Conservation (phyloP, 2,329 filamentous ascomycete species). For the Chalaropsis thielavioides region DNA sequence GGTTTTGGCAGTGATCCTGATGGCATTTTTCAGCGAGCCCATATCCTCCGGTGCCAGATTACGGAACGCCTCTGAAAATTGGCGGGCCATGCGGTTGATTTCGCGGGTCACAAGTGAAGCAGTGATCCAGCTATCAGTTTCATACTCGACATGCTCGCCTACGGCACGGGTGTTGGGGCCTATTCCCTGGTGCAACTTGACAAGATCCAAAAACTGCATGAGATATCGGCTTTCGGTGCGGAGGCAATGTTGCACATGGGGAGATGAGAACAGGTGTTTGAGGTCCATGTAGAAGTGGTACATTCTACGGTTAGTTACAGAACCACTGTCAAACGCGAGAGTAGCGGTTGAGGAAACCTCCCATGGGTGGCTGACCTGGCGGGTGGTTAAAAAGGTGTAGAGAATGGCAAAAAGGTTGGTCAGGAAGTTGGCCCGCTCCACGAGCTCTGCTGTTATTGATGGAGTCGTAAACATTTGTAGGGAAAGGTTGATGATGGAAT, state of each 20-base stretch:
- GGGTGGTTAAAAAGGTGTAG: conserved; percentile 90
- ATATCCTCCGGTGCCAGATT: conserved; percentile 50
- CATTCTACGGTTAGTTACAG: conserved; percentile 86
- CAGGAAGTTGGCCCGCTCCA: conserved; percentile 88
- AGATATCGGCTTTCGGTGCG: conserved; percentile 75
- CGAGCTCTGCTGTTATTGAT: conserved; percentile 89
- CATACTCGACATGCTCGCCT: conserved; percentile 93
- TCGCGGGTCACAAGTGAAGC: conserved; percentile 88
- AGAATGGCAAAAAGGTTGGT: conserved; percentile 91
- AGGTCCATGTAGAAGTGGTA: conserved; percentile 97
- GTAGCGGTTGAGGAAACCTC: conserved; percentile 76
- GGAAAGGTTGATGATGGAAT: conserved; percentile 96
- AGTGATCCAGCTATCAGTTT: conserved; percentile 95
- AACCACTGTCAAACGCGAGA: conserved; percentile 83
- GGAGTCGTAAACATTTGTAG: conserved; percentile 93
- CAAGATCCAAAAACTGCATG: conserved; percentile 85
- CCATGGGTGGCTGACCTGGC: conserved; percentile 88
- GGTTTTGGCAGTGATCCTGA: conserved; percentile 60
- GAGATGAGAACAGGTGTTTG: conserved; percentile 76
- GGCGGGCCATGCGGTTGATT: conserved; percentile 81
- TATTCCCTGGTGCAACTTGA: conserved; percentile 93
- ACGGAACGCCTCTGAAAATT: conserved; percentile 76
- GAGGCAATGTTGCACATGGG: conserved; percentile 74
- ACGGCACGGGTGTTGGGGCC: conserved; percentile 84
- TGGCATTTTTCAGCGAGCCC: conserved; percentile 52